These are phyloP conservation scores for Candida incommunis DNA, from an alignment of 805 yeast species.

Conservation along the genomic window DNA sequence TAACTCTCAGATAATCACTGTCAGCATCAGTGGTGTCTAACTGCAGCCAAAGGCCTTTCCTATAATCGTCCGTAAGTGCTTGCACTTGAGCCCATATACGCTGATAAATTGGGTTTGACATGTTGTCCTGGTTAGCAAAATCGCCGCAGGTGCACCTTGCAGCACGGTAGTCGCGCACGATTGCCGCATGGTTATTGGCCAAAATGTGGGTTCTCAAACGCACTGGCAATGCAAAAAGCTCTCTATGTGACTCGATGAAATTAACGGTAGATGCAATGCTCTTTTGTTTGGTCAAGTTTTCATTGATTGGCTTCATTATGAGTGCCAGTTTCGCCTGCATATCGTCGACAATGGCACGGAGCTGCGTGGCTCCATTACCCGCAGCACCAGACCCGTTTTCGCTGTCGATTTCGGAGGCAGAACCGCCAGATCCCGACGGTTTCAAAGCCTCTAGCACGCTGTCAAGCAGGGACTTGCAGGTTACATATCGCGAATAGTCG, in stretches of 20 bases:
- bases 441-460: constrained; percentile 27
- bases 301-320: constrained; percentile 45
- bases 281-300: constrained; percentile 32
- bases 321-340: constrained; percentile 40
- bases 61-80: constrained; percentile 38
- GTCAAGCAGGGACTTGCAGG: constrained; percentile 50
- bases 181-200: constrained; percentile 40
- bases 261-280: constrained; percentile 35
- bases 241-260: constrained; percentile 37
- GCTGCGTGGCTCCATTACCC: constrained; percentile 21
- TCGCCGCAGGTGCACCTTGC: constrained; percentile 26
- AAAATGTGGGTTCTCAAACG: constrained; percentile 28
- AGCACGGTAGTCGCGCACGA: constrained; percentile 41
- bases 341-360: constrained; percentile 19
- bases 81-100: constrained; percentile 46
- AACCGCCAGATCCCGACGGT: constrained; percentile 18
- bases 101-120: constrained; percentile 27
- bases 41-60: constrained; percentile 36
- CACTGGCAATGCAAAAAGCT: constrained; percentile 45
- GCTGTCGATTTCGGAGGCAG: constrained; percentile 19
- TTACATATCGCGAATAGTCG: constrained; percentile 52
- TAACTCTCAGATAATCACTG: constrained; percentile 21
- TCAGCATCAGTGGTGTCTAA: constrained; percentile 23
- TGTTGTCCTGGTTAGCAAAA: constrained; percentile 12
- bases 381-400: constrained; percentile 20